Evolutionary conservation across 2,329 filamentous ascomycete genomes (phyloP).

Genomic region (Parascedosporium putredinis): DNA sequence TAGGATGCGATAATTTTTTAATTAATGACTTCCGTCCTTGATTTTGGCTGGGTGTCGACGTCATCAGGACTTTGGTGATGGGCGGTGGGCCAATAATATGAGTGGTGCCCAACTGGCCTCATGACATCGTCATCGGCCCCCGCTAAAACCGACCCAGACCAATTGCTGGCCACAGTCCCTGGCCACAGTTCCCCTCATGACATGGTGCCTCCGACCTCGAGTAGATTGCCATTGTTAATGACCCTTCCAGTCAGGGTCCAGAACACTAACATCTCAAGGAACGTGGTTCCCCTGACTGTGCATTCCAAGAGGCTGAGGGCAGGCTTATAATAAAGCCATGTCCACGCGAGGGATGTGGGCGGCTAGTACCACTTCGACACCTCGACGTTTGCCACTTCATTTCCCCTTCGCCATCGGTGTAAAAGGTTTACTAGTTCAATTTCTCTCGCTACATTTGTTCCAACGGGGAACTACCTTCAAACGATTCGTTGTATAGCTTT

Average conservation of each 20-base stretch:
- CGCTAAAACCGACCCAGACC: background rate
- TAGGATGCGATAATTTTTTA: background rate
- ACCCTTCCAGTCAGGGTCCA: background rate
- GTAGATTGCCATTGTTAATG: too few relatives aligned
- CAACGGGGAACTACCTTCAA: too few relatives aligned
- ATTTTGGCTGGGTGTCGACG: background rate
- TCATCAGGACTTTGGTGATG: conserved; percentile 2
- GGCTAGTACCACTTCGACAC: background rate
- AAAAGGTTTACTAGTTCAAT: too few relatives aligned
- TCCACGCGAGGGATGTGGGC: background rate
- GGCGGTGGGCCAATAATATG: conserved; percentile 2
- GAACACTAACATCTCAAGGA: too few relatives aligned
- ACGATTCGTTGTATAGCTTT: too few relatives aligned
- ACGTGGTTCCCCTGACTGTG: background rate
- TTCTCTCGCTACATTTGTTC: too few relatives aligned
- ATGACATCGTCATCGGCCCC: conserved; percentile 7
- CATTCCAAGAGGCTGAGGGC: background rate
- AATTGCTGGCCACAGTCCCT: too few relatives aligned
- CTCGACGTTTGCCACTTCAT: background rate
- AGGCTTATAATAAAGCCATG: conserved; percentile 1
- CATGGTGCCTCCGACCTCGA: conserved; percentile 1
- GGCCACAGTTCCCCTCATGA: conserved; percentile 4
- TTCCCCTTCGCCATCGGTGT: too few relatives aligned
- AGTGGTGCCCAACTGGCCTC: background rate
- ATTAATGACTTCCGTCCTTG: conserved; percentile 3